A percentile compares a stretch with the other conserved stretches of the same genome.
Evolutionary conservation across 495 filamentous ascomycete genomes (phyloP).

Genomic region (Darksidea phi): DNA sequence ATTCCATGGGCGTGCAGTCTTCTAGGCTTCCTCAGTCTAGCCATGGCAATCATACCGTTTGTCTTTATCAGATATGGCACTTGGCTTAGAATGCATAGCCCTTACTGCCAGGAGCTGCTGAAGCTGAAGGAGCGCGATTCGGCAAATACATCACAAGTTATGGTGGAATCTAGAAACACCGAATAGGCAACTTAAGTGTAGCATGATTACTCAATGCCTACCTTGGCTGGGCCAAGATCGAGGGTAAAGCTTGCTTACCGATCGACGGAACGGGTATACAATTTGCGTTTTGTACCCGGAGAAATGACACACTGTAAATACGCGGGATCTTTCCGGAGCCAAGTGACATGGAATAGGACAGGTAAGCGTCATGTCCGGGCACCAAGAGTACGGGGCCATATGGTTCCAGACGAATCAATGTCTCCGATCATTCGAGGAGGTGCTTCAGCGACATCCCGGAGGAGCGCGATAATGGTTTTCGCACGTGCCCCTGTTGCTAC

Average conservation of each 20-base stretch:
- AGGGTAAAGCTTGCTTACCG: constrained; percentile 7
- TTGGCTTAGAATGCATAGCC: constrained; percentile 6
- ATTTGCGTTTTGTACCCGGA: too few relatives aligned
- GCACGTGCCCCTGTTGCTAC: too few relatives aligned
- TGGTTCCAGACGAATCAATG: too few relatives aligned
- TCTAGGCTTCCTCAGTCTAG: constrained; percentile 11
- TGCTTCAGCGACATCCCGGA: too few relatives aligned
- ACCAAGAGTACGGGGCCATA: too few relatives aligned
- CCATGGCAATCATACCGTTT: constrained; percentile 16
- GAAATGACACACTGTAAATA: too few relatives aligned
- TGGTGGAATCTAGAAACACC: constrained; percentile 5
- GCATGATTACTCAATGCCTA: constrained; percentile 8
- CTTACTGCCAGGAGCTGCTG: neutral
- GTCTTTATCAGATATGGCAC: constrained; percentile 8
- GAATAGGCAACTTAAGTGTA: constrained; percentile 6
- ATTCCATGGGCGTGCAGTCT: constrained; percentile 5
- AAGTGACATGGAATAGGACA: too few relatives aligned
- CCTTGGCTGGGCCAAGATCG: constrained; percentile 5
- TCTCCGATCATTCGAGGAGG: too few relatives aligned
- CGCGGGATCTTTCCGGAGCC: too few relatives aligned
- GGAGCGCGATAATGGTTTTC: too few relatives aligned
- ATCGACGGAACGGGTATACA: too few relatives aligned
- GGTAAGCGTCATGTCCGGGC: too few relatives aligned
- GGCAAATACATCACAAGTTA: constrained; percentile 8
- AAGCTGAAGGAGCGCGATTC: constrained; percentile 7